A percentile compares a stretch with the other conserved stretches of the same genome.
These are phyloP conservation scores for Candida awuae DNA, from an alignment of 805 yeast genomes.

Conservation along the genomic window DNA sequence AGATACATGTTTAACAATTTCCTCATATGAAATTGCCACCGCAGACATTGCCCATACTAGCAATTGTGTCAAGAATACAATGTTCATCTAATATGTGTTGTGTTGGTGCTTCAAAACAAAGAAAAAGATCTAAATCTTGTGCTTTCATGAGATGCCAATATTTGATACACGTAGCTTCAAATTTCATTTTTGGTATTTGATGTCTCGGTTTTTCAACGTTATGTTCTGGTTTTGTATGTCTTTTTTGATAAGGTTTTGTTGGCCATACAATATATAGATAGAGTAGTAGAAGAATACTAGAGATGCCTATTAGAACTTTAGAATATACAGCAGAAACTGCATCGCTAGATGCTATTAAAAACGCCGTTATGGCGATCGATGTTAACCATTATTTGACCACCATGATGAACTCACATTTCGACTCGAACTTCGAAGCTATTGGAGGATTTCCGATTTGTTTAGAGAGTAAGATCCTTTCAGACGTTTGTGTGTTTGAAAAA, in stretches of 20 bases:
- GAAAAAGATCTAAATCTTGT: no score
- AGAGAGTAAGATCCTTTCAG: conserved; percentile 47
- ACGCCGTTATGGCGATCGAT: conserved; percentile 74
- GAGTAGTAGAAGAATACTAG: neutral
- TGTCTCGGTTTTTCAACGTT: no score
- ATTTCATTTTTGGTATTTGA: no score
- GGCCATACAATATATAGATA: no score
- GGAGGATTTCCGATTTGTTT: conserved; percentile 75
- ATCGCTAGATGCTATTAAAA: conserved; percentile 56
- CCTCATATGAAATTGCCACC: conserved; percentile 16
- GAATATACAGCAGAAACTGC: conserved; percentile 33
- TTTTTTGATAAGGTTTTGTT: no score
- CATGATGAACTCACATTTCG: conserved; percentile 53
- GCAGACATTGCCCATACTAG: conserved; percentile 2
- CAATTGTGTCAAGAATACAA: neutral
- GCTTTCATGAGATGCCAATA: no score
- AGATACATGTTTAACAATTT: conserved; percentile 12
- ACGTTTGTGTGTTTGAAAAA: conserved; percentile 51
- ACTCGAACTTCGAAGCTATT: conserved; percentile 62
- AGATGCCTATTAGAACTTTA: conserved; percentile 3
- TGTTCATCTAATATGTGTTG: neutral
- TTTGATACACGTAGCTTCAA: no score
- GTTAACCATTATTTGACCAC: conserved; percentile 70
- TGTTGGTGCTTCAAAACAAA: no score
- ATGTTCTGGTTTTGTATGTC: no score